phyloP scores from a whole-genome alignment of 2,329 filamentous ascomycete species.

The Hypoxylon sp. region DNA sequence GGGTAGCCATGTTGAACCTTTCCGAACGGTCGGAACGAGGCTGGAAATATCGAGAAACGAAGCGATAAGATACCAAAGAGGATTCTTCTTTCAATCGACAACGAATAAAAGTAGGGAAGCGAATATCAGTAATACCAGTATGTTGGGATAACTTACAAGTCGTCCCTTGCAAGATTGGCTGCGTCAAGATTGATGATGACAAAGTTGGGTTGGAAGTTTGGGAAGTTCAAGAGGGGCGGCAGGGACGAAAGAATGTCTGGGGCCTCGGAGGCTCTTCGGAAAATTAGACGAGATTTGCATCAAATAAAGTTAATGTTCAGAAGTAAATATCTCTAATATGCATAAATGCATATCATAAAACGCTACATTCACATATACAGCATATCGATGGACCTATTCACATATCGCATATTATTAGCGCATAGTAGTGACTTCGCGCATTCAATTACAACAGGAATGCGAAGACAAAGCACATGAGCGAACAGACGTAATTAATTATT shows the following conservation, averaged over 20 bases:
- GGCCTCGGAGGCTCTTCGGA: conserved; percentile 21
- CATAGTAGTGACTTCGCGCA: too few species aligned
- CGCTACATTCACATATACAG: too few species aligned
- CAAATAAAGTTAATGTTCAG: too few species aligned
- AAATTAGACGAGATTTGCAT: conserved; percentile 9
- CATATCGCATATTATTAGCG: too few species aligned
- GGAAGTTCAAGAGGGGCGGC: conserved; percentile 26
- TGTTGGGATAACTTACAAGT: conserved; percentile 18
- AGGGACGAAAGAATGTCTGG: conserved; percentile 26
- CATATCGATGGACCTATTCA: too few species aligned
- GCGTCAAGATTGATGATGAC: conserved; percentile 11
- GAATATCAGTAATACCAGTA: too few species aligned
- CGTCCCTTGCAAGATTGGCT: conserved; percentile 14
- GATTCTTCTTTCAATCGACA: conserved; percentile 2
- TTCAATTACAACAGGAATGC: background rate
- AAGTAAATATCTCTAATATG: too few species aligned
- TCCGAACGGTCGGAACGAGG: conserved; percentile 16
- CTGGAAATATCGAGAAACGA: too few species aligned
- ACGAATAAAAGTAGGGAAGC: background rate
- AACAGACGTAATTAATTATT: conserved; percentile 16
- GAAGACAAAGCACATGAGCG: background rate
- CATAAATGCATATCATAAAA: too few species aligned
- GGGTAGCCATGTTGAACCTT: conserved; percentile 54
- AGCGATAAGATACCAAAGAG: too few species aligned
- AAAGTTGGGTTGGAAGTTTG: conserved; percentile 17